phyloP scores from a whole-genome alignment of 1,284 basidiomycete species.

The Xerocomus minutiporus region DNA sequence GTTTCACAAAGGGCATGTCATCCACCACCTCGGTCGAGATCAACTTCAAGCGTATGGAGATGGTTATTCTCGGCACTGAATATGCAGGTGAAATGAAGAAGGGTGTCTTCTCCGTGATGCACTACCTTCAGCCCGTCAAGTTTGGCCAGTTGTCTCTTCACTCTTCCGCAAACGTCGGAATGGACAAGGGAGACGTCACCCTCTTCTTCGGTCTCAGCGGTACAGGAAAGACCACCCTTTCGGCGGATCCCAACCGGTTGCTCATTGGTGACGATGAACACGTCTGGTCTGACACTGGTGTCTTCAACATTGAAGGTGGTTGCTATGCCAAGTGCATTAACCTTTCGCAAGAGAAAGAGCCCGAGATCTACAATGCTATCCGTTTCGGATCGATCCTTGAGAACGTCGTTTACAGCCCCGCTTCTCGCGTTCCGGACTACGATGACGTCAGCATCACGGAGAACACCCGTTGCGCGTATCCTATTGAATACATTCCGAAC shows the following conservation, averaged over 20 bases:
- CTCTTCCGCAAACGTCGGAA: slow-evolving; percentile 98
- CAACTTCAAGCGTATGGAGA: slow-evolving; percentile 99
- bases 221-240: slow-evolving; percentile 97
- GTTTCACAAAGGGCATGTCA: slow-evolving; percentile 99
- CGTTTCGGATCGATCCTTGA: slow-evolving; percentile 95
- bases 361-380: slow-evolving; percentile 96
- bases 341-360: slow-evolving; percentile 94
- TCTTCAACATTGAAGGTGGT: slow-evolving; percentile 99
- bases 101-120: slow-evolving; percentile 99
- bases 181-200: slow-evolving; percentile 86
- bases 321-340: slow-evolving; percentile 99
- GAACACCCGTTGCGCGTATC: slow-evolving; percentile 98
- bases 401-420: slow-evolving; percentile 98
- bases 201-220: slow-evolving; percentile 99
- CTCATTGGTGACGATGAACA: slow-evolving; percentile 98
- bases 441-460: slow-evolving; percentile 96
- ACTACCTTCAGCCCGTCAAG: slow-evolving; percentile 98
- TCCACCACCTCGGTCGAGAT: slow-evolving; percentile 98
- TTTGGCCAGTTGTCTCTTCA: slow-evolving; percentile 98
- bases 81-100: slow-evolving; percentile 99
- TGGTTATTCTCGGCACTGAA: slow-evolving; percentile 99
- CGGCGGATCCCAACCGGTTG: slow-evolving; percentile 85
- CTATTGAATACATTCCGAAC: slow-evolving; percentile 95
- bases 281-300: slow-evolving; percentile 96
- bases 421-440: slow-evolving; percentile 85